Percentiles rank a stretch among this genome's conserved stretches.
Conservation (phyloP, 139 green algal species). For the Spirogloea muscicola region DNA sequence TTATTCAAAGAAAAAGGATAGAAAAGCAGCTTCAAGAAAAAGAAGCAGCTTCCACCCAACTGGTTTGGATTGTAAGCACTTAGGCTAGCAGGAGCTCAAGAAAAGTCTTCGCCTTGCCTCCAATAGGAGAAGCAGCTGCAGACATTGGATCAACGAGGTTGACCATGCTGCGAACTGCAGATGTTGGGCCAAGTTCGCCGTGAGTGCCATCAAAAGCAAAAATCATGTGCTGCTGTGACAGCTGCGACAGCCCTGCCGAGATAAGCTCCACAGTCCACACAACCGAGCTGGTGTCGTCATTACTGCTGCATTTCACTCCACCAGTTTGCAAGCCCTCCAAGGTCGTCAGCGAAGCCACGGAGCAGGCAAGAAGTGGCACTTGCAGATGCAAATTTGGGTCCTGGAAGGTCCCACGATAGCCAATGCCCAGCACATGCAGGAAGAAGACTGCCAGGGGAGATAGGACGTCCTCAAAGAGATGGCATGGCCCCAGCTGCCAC, state of each 20-base stretch:
- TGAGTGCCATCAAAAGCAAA: slow-evolving; percentile 37
- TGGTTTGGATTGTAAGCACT: too few relatives aligned
- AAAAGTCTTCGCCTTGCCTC: slow-evolving; percentile 1
- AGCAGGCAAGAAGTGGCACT: too few relatives aligned
- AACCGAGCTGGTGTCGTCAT: too few relatives aligned
- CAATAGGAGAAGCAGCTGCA: slow-evolving; percentile 26
- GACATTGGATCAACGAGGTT: slow-evolving; percentile 32
- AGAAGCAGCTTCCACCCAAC: too few relatives aligned
- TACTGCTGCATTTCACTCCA: too few relatives aligned
- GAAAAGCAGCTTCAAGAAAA: too few relatives aligned
- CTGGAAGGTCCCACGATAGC: background rate
- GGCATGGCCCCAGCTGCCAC: background rate
- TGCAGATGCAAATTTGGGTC: background rate
- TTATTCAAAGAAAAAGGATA: background rate
- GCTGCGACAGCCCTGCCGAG: background rate
- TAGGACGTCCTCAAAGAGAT: slow-evolving; percentile 2
- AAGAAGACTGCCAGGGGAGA: background rate
- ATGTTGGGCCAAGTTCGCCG: slow-evolving; percentile 16
- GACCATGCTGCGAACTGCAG: slow-evolving; percentile 19
- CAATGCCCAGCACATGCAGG: background rate
- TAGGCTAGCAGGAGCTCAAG: background rate
- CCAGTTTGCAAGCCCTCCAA: too few relatives aligned
- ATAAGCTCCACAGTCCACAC: slow-evolving; percentile 25
- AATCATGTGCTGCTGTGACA: slow-evolving; percentile 35
- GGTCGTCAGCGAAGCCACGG: too few relatives aligned